These are phyloP conservation scores for Omphalotus guepiniiformis DNA, from an alignment of 768 basidiomycete genomes.

Conservation along the genomic window DNA sequence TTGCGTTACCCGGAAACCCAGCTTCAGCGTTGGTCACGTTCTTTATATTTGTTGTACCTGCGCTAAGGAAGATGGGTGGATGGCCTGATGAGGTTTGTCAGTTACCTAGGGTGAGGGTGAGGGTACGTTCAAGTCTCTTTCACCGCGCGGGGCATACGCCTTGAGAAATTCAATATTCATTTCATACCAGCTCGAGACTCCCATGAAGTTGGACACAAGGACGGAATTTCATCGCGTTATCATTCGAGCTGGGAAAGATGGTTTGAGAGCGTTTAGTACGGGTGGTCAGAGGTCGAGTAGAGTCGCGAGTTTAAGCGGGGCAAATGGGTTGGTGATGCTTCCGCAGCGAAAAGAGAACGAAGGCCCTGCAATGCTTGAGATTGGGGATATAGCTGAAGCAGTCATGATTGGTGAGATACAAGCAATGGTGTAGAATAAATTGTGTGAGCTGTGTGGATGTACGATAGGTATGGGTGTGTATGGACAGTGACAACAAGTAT, in stretches of 20 bases:
- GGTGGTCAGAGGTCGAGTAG: slow-evolving; percentile 86
- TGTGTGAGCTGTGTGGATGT: too few species aligned
- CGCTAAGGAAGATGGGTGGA: slow-evolving; percentile 67
- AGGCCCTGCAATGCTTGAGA: slow-evolving; percentile 34
- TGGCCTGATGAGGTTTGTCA: slow-evolving; percentile 51
- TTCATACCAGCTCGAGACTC: slow-evolving; percentile 43
- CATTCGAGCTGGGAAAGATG: slow-evolving; percentile 36
- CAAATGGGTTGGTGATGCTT: slow-evolving; percentile 74
- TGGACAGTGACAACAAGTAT: too few species aligned
- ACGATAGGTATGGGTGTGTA: too few species aligned
- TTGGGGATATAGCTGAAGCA: slow-evolving; percentile 54
- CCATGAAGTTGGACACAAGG: slow-evolving; percentile 67
- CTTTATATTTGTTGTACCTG: slow-evolving; percentile 80
- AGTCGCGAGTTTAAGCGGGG: slow-evolving; percentile 73
- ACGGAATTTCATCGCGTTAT: slow-evolving; percentile 82
- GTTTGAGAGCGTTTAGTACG: slow-evolving; percentile 67
- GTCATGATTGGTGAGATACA: slow-evolving; percentile 68
- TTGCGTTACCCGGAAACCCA: slow-evolving; percentile 87
- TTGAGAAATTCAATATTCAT: not conserved
- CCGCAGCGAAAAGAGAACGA: slow-evolving; percentile 38
- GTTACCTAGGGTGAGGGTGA: slow-evolving; percentile 57
- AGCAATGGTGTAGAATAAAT: too few species aligned
- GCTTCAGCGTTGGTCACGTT: slow-evolving; percentile 86
- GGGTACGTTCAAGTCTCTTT: slow-evolving; percentile 39
- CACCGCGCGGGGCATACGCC: too few species aligned